phyloP scores from a whole-genome alignment of 441 rosid species.

The Euphorbia schlechtendalii region DNA sequence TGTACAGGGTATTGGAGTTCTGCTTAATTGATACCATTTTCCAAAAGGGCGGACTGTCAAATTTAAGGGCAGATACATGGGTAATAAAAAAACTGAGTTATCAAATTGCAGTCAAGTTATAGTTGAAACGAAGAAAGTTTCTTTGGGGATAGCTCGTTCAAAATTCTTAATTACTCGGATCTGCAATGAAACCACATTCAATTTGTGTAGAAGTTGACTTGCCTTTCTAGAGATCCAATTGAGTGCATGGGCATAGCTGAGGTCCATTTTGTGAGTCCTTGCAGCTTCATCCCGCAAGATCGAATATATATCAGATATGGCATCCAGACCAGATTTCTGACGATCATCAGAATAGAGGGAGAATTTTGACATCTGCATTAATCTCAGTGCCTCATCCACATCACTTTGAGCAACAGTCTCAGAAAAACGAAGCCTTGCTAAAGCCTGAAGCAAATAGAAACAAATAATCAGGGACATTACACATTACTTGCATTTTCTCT shows the following conservation, averaged over 20 bases:
- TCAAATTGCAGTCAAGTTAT: no score
- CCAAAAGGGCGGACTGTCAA: no score
- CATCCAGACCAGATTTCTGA: constrained; percentile 86
- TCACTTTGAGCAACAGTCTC: constrained; percentile 97
- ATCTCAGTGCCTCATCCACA: constrained; percentile 92
- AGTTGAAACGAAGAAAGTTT: no score
- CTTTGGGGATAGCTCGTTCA: no score
- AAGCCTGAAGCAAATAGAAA: constrained; percentile 54
- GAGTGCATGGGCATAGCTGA: constrained; percentile 85
- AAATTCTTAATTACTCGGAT: no score
- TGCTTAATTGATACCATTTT: no score
- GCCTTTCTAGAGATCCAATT: constrained; percentile 99
- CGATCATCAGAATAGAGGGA: constrained; percentile 96
- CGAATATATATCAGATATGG: constrained; percentile 96
- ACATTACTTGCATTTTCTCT: neutral
- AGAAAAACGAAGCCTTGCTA: constrained; percentile 94
- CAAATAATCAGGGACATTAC: constrained; percentile 2
- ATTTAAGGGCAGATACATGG: no score
- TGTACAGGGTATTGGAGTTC: no score
- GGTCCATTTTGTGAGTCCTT: constrained; percentile 63
- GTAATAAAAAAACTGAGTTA: no score
- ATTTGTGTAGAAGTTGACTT: constrained; percentile 17
- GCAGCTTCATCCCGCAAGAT: constrained; percentile 98
- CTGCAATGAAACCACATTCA: no score
- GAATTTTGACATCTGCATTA: constrained; percentile 99